Percentiles rank a stretch among this genome's conserved stretches.
These are phyloP conservation scores for Saxophila tyrrhenica DNA, from an alignment of 495 filamentous ascomycete species.

Conservation along the genomic window DNA sequence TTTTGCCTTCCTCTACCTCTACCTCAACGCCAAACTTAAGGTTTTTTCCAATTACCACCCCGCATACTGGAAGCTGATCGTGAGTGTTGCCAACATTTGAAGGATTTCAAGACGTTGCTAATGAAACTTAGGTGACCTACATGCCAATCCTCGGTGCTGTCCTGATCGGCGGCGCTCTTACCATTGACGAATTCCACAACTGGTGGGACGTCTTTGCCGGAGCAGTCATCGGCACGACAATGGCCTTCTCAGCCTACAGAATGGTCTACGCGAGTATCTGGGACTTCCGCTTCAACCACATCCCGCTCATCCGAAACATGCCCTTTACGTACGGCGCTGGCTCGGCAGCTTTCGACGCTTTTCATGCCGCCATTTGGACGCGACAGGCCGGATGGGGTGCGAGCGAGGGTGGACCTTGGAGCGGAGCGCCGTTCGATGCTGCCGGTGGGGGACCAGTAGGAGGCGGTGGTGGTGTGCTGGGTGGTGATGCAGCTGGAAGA, in stretches of 20 bases:
- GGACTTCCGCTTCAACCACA: slow-evolving; percentile 27
- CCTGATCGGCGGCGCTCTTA: slow-evolving; percentile 47
- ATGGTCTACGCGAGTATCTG: slow-evolving; percentile 25
- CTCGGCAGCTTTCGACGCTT: not conserved
- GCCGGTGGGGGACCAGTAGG: not conserved
- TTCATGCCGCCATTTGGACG: slow-evolving; percentile 19
- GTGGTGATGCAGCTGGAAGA: not conserved
- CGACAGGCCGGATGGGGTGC: slow-evolving; percentile 11
- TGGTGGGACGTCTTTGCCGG: slow-evolving; percentile 33
- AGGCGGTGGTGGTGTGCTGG: not conserved
- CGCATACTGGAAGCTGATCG: slow-evolving; percentile 51
- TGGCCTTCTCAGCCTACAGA: slow-evolving; percentile 24
- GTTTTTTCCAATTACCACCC: slow-evolving; percentile 48
- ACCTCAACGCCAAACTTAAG: slow-evolving; percentile 47
- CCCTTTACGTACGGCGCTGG: slow-evolving; percentile 14
- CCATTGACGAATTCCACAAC: slow-evolving; percentile 45
- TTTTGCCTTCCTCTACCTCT: slow-evolving; percentile 40
- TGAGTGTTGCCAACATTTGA: too few relatives aligned
- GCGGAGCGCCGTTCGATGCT: not conserved
- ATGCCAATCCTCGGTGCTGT: slow-evolving; percentile 46
- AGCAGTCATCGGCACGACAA: slow-evolving; percentile 23
- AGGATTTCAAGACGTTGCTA: too few relatives aligned
- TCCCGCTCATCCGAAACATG: slow-evolving; percentile 22
- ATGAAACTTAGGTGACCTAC: too few relatives aligned
- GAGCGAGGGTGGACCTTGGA: not conserved